Percentiles rank a stretch among this genome's conserved stretches.
phyloP scores from a whole-genome alignment of 352 stramenopile species.

The Globisporangium paddicum region DNA sequence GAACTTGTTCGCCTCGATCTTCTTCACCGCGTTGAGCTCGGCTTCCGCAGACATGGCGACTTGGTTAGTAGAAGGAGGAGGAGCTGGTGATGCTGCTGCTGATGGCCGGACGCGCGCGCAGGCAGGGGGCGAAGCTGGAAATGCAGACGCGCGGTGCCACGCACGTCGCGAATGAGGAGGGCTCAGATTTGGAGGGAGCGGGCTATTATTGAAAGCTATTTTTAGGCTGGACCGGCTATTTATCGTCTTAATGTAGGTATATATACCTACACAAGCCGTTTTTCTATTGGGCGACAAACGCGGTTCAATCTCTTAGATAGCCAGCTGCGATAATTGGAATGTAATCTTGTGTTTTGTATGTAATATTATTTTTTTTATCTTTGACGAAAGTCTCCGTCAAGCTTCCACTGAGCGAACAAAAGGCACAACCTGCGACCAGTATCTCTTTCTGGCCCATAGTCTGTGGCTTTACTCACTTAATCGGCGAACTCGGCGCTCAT shows the following conservation, averaged over 20 bases:
- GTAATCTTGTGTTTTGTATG: neutral
- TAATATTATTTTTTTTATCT: too few species aligned
- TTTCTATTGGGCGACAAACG: neutral
- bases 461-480: too few species aligned
- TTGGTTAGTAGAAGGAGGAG: neutral
- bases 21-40: constrained; percentile 78
- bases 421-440: too few species aligned
- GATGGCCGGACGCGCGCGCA: neutral
- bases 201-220: neutral
- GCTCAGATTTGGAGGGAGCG: neutral
- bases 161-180: too few species aligned
- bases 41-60: constrained; percentile 39
- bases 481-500: too few species aligned
- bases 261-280: neutral
- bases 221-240: neutral
- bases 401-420: too few species aligned
- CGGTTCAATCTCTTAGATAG: neutral
- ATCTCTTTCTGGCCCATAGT: too few species aligned
- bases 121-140: constrained; percentile 2
- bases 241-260: neutral
- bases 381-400: too few species aligned
- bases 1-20: constrained; percentile 78
- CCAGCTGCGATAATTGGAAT: too few species aligned
- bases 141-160: constrained; percentile 2
- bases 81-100: neutral